Base-by-base conservation (phyloP, 2,329 filamentous ascomycete genomes). In the Domatiomyces catenatus region DNA sequence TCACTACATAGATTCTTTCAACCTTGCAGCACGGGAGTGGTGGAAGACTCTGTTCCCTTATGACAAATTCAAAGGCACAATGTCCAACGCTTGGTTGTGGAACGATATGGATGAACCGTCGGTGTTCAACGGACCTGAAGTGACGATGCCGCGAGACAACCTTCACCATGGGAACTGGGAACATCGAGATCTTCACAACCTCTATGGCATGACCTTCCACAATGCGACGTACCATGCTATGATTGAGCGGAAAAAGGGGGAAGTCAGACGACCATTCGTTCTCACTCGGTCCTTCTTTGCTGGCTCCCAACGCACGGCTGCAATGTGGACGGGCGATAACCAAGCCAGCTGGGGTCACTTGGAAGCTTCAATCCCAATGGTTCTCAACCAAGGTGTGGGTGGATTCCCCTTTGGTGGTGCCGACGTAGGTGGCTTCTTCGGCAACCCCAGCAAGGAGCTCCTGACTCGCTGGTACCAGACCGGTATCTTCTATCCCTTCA, bases 31-130 rank as follows among this genome's bases (percentile, higher is more conserved):
- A 5, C 79, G 84, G 49, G 79, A 84, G 54, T 98, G 92, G 92
- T 98, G 92, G 90, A 84, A 80, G 59, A 70, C 75, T 2, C 76
- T 96, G 8, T 96, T 94, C 75, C 83, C 84, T 61, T 96, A 93
- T 58, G 81, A 86, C 63, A 77, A 71, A 42, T 98, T 95, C 75
- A 86, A 86, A 66, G 89, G 88, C 46, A 87, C 87, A 1, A 76
- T 83, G 60, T 75, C 82, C 56, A 98, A 96, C 66, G 83, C 86
- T 0, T 95, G 87, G 67, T 80, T 98, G 61, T 98, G 92, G 92
- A 98, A 98, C 66, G 92, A 98, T 66, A 98, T 98, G 92, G 96
- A 95, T 64, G 92, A 98, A 70, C 92, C 92, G 0, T 96, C 92
- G 0, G 92, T 98, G 1, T 98, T 98, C 73, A 96, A 96, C 65